These are phyloP conservation scores for Suillus paluster DNA, from an alignment of 768 basidiomycete genomes.

Conservation along the genomic window DNA sequence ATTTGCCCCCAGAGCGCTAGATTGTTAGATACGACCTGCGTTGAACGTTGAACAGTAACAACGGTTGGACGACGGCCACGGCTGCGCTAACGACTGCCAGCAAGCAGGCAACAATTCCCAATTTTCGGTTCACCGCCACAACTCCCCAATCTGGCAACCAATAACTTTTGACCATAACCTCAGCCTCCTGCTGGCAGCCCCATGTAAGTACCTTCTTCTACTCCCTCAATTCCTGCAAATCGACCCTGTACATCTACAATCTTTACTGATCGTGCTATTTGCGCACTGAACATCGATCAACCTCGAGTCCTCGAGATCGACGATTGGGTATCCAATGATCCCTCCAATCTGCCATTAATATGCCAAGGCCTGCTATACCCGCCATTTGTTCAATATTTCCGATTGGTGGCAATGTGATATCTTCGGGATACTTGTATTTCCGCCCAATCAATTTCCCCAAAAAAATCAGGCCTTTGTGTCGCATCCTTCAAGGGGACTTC, in stretches of 20 bases:
- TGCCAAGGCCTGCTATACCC: not conserved
- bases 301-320: constrained; percentile 1
- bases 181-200: not conserved
- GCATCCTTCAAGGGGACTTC: not conserved
- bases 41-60: constrained; percentile 11
- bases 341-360: not conserved
- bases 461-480: not conserved
- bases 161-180: too few species aligned
- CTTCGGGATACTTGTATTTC: not conserved
- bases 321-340: not conserved
- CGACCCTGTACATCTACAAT: not conserved
- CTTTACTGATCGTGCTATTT: not conserved
- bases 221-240: not conserved
- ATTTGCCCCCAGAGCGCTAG: not conserved
- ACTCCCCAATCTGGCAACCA: constrained; percentile 5
- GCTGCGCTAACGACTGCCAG: constrained; percentile 37
- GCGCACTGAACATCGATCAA: constrained; percentile 1
- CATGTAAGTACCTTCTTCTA: constrained; percentile 3
- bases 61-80: constrained; percentile 28
- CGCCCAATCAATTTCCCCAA: not conserved
- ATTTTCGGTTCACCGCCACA: constrained; percentile 21
- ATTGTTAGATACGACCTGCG: constrained; percentile 2
- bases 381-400: not conserved
- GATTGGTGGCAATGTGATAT: not conserved
- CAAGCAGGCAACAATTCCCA: constrained; percentile 25